Evolutionary conservation across 1,139 yeast species (phyloP), one percentile per base, ranked within the genome.

Genomic region (Magnusiomyces paraingens): DNA sequence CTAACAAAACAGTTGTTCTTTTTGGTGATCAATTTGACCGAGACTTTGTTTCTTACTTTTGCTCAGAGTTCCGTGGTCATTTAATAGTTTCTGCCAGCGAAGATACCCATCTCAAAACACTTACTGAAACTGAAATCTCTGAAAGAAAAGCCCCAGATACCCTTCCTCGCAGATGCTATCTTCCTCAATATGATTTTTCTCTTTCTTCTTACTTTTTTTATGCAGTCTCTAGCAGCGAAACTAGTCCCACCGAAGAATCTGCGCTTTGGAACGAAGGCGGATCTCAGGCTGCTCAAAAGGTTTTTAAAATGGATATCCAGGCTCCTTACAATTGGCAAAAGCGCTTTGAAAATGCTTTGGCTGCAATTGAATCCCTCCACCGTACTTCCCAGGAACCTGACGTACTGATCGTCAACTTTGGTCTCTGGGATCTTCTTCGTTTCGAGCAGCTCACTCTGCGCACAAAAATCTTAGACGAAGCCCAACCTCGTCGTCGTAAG

Each of bases 21-120:
- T 38, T 58, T 17, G 60, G 60, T n/a, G 60, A 57, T 40, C 54
- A 58, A 12, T 53, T 55, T 2, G 60, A 58, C 18, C 35, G 60
- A 17, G 52, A 55, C 17, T 43, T 50, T n/a, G 44, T 56, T 12
- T 57, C 55, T 10, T 45, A 49, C n/a, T 43, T 57, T 22, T 58
- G 60, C 41, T 40, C 42, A 6, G 35, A 55, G 42, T 42, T 58
- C 15, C 49, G 49, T 1, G 54, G 57, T 6, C 45, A 52, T 11
- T 45, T 53, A 39, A 51, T 46, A 14, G 49, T 56, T 11, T 49
- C 60, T 14, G 17, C 40, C 5, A 51, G 48, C 20, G 58, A 51
- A 40, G 51, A 47, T 40, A 52, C 56, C 12, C 53, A 51, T 35
- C 38, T 42, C 32, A 46, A 49, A 21, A 12, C 47, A 6, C 21